Base-by-base conservation (phyloP, 768 basidiomycete species). In the Termitomyces sp. region DNA sequence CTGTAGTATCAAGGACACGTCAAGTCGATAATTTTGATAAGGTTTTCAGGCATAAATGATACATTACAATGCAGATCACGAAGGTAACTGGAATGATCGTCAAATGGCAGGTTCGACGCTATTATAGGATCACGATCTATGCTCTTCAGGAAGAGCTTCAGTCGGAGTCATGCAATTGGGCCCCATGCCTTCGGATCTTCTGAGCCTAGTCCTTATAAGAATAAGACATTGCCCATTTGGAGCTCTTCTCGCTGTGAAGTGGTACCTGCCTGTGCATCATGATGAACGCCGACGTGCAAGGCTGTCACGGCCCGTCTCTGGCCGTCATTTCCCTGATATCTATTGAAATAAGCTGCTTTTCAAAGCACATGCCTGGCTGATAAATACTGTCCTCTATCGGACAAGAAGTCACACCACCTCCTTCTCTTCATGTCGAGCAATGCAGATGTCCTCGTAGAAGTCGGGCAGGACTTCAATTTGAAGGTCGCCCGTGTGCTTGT, bases 401-500 rank as follows among this genome's bases (percentile, higher is more conserved):
- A n/a, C 18, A 37, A 37, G 24, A 10, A 26, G 18, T 26, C 46
- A 2, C 34, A 37, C 16, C 51, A 18, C 26, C 32, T 12, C 5
- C 39, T 46, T 16, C 26, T 26, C 32, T 14, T 26, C 51, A 65
- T 65, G 65, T 57, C 62, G 5, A 62, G 51, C 42, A 58, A 64
- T 42, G 43, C 34, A 12, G 60, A 65, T 30, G 42, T 65, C 10
- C 55, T 65, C 13, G 43, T 53, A 24, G 58, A 56, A 43, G 55
- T 65, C 26, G 65, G 65, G 6, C 50, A 56, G 14, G 62, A 64
- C 51, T 62, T 65, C 27, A 59, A 60, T 9, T 40, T 65, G 49
- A 65, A 64, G 40, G 62, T 65, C 10, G 62, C 58, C 16, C 65
- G 65, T 34, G 62, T 65, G 27, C 58, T 62, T 37, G 52, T 60